These are phyloP conservation scores for Psidium guajava DNA, from an alignment of 345 rosid genomes.

Conservation along the genomic window DNA sequence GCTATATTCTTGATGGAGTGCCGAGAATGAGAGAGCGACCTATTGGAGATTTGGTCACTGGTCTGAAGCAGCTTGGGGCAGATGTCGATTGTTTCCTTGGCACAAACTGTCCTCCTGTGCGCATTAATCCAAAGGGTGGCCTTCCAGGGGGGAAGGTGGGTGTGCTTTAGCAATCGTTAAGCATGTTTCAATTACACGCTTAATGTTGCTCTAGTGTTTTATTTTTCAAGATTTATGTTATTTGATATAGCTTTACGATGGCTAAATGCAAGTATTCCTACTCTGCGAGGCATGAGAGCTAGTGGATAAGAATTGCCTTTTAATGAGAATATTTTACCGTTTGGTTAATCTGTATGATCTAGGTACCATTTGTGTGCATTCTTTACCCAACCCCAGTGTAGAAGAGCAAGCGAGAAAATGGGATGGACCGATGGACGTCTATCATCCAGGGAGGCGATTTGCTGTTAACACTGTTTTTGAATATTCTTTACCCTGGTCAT, in stretches of 20 bases:
- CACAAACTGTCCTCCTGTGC: conserved; percentile 88
- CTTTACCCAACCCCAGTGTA: neutral
- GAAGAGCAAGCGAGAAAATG: neutral
- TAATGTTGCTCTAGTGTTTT: neutral
- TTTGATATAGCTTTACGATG: neutral
- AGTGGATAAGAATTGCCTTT: neutral
- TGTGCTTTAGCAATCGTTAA: neutral
- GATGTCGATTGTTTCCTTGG: conserved; percentile 63
- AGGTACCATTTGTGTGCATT: neutral
- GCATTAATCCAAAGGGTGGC: conserved; percentile 68
- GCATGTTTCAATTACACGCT: neutral
- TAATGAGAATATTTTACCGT: neutral
- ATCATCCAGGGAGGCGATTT: neutral
- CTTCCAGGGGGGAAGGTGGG: conserved; percentile 96
- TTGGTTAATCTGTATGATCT: neutral
- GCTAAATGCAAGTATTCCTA: neutral
- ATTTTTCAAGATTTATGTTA: neutral
- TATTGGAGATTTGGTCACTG: conserved; percentile 75
- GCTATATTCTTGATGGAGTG: conserved; percentile 90
- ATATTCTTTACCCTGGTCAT: neutral
- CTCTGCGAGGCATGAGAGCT: neutral
- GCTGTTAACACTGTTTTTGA: neutral
- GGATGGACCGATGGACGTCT: neutral
- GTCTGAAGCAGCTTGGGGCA: conserved; percentile 94
- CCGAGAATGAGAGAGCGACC: conserved; percentile 98